Evolutionary conservation across 2,329 filamentous ascomycete species (phyloP), one percentile per base, ranked within the genome.

Genomic region (Akanthomyces uredinophilus): DNA sequence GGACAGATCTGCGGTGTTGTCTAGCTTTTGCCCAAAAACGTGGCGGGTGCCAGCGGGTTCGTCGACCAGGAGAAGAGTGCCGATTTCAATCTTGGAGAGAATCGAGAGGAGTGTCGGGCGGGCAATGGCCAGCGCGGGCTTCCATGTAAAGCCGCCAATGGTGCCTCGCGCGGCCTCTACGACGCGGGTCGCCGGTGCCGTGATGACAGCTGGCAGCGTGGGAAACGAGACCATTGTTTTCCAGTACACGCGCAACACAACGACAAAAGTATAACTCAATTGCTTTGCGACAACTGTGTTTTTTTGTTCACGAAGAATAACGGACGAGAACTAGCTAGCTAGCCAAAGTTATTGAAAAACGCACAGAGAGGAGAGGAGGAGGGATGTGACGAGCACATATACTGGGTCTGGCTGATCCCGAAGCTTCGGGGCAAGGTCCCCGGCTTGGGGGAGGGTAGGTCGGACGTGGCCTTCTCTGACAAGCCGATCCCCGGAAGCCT

Each of bases 31-130:
- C 1, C 82, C 81, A 64, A 79, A 82, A 10, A 77, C 69, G 49
- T 72, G 70, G 59, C 74, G 75, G 41, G 76, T 73, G 5, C 75
- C 76, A 0, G 73, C 72, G 0, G 77, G 75, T 67, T 81, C 75
- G 66, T 84, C 81, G 14, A 79, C 72, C 20, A 84, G 69, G 16
- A 81, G 65, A 20, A 84, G 68, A 0, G 80, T 82, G 18, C 82
- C 81, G 13, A 73, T 66, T 59, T 82, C 74, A 55, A 84, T 81
- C 47, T 74, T 75, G 4, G 76, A 75, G 35, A 84, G 73, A 1
- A 80, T 71, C 2, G 78, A 76, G 46, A 78, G 73, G 24, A 83
- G 74, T 6, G 77, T 73, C 2, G 77, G 72, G 68, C 78, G 81
- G 32, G 80, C 81, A 22, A 82, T 52, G 20, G 77, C 72, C 43